Conservation (phyloP, 2,329 filamentous ascomycete species). For the Ascocoryne sarcoides region DNA sequence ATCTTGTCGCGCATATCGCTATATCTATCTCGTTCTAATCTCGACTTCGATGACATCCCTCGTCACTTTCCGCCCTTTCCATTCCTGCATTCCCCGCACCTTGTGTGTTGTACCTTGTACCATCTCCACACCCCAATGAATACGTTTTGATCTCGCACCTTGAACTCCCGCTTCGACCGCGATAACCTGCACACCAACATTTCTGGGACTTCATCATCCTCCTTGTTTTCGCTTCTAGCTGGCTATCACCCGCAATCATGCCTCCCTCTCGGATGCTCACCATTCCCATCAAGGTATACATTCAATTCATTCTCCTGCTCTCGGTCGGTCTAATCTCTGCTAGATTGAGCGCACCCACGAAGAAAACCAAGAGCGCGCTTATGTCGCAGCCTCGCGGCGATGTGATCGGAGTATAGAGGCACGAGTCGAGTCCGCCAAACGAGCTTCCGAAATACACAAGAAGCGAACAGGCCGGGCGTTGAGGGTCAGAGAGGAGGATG, state of each 20-base stretch:
- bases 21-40: no score
- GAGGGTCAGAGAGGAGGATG: constrained; percentile 76
- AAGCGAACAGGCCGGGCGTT: constrained; percentile 75
- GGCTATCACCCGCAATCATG: background rate
- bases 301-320: background rate
- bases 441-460: constrained; percentile 88
- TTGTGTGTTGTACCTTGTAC: background rate
- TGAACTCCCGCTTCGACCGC: background rate
- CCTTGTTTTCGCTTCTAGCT: no score
- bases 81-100: background rate
- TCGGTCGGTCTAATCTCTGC: background rate
- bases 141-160: background rate
- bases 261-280: background rate
- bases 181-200: background rate
- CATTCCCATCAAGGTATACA: constrained; percentile 2
- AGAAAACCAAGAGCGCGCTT: constrained; percentile 80
- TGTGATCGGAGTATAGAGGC: constrained; percentile 83
- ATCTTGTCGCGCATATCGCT: no score
- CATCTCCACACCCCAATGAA: background rate
- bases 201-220: no score
- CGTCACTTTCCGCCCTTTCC: background rate
- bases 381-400: constrained; percentile 82
- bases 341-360: constrained; percentile 69
- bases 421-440: constrained; percentile 74
- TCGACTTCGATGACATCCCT: no score